Evolutionary conservation across 352 stramenopile species (phyloP), one percentile per base, ranked within the genome.

Genomic region (Discostella stelligera): DNA sequence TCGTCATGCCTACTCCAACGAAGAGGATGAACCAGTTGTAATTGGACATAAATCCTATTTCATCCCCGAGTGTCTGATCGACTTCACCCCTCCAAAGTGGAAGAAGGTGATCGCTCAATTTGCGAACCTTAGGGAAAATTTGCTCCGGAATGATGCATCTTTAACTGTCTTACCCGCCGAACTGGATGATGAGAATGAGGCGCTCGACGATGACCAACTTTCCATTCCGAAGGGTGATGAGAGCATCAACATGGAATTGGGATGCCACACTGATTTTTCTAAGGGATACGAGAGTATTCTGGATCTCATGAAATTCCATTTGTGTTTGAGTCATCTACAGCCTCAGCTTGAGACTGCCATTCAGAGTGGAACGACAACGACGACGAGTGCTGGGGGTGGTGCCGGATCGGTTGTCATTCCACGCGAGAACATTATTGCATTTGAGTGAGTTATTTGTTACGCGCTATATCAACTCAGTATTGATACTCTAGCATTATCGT

Each of bases 291-390:
- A 50, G n/a, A 54, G 65, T 21, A 64, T 84, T 27, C 30, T 74
- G 65, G 55, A 71, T 25, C 66, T 10, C 27, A 64, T 84, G 64
- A 80, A 78, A 68, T 81, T 84, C 65, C 71, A 84, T 39, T 41
- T 39, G 8, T 84, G 77, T 60, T 71, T 84, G 70, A 84, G 77
- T 69, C 59, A 72, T 64, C 50, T 84, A 10, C 77, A 66, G 44
- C 77, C 77, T 60, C 48, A 79, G 32, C 49, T 84, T 20, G 46
- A 80, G 11, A 69, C 67, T 3, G 67, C 63, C 21, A 63, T 84
- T 54, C 53, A 61, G 58, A 44, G 37, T 44, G 11, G 37, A 5
- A 32, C 27, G n/a, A n/a, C 11, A 14, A 14, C n/a, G n/a, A n/a
- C n/a, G 11, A 64, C 37, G 20, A 63, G 55, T 23, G 46, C 37